These are phyloP conservation scores for Stachybotrys echinatus DNA, from an alignment of 2,329 filamentous ascomycete species.

Conservation along the genomic window DNA sequence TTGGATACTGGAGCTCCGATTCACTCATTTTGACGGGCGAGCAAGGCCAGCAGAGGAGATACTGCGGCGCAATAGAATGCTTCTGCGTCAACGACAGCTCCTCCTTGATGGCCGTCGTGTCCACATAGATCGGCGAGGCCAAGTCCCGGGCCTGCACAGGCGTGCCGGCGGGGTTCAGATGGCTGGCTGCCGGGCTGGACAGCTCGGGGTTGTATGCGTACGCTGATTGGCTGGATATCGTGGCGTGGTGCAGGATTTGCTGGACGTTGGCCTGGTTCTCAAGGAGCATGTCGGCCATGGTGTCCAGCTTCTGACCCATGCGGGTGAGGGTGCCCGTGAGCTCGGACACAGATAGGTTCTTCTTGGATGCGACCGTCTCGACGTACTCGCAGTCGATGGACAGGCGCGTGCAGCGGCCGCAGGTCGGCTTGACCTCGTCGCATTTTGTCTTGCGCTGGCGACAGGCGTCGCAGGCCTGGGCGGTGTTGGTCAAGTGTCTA, in stretches of 20 bases:
- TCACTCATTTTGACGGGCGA: conserved; percentile 5
- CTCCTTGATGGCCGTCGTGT: too few relatives aligned
- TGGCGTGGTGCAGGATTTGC: not conserved
- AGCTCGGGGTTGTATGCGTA: not conserved
- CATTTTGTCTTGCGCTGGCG: conserved; percentile 12
- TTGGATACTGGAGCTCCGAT: conserved; percentile 7
- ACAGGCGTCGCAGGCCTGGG: conserved; percentile 10
- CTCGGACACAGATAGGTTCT: conserved; percentile 4
- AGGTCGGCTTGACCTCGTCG: conserved; percentile 9
- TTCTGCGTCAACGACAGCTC: conserved; percentile 7
- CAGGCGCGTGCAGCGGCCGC: conserved; percentile 7
- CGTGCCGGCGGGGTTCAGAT: not conserved
- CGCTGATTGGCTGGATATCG: not conserved
- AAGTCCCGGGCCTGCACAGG: not conserved
- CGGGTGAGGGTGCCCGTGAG: conserved; percentile 5
- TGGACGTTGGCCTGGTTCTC: not conserved
- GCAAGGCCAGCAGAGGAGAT: conserved; percentile 10
- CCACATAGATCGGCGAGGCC: too few relatives aligned
- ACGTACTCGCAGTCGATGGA: conserved; percentile 8
- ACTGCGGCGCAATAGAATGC: conserved; percentile 9
- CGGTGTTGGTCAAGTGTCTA: not conserved
- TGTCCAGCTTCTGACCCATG: conserved; percentile 10
- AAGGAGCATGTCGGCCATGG: too few relatives aligned
- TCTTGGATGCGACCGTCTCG: conserved; percentile 7
- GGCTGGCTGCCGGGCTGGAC: not conserved